Evolutionary conservation across 108 stramenopile genomes (phyloP).

Genomic region (Cylindrotheca closterium): DNA sequence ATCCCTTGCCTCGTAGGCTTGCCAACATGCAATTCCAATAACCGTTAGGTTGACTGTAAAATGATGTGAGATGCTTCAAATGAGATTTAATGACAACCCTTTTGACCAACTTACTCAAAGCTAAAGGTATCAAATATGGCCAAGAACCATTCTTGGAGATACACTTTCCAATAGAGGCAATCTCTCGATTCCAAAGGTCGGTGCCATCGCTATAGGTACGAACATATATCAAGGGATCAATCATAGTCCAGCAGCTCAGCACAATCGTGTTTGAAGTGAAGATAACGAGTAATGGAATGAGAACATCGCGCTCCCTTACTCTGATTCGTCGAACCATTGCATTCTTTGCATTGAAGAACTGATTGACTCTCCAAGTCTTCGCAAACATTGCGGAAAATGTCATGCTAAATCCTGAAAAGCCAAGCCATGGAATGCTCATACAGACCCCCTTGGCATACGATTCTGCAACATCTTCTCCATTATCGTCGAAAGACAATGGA

Average conservation of each 20-base stretch:
- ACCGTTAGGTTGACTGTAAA: conserved; percentile 18
- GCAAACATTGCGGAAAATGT: conserved; percentile 44
- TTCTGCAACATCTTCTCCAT: conserved; percentile 4
- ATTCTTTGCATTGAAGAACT: conserved; percentile 4
- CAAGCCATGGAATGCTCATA: conserved; percentile 33
- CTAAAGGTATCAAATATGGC: conserved; percentile 21
- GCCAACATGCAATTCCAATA: conserved; percentile 32
- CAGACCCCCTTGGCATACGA: conserved; percentile 15
- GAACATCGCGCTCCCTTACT: conserved; percentile 45
- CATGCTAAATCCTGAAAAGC: conserved; percentile 38
- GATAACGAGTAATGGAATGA: conserved; percentile 40
- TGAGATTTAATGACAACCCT: background rate
- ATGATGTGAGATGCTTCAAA: background rate
- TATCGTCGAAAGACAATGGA: conserved; percentile 27
- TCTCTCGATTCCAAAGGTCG: conserved; percentile 37
- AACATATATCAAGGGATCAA: conserved; percentile 39
- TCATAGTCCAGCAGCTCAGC: conserved; percentile 46
- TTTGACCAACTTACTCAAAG: too few species aligned
- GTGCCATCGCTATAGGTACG: conserved; percentile 16
- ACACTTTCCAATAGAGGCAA: conserved; percentile 33
- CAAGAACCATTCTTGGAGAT: background rate
- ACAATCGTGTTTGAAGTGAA: conserved; percentile 35
- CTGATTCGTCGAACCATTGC: conserved; percentile 6
- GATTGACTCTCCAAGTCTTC: conserved; percentile 47
- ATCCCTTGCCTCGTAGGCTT: conserved; percentile 40